Conservation (phyloP, 1,284 basidiomycete species). For the Papiliotrema fonsecae region DNA sequence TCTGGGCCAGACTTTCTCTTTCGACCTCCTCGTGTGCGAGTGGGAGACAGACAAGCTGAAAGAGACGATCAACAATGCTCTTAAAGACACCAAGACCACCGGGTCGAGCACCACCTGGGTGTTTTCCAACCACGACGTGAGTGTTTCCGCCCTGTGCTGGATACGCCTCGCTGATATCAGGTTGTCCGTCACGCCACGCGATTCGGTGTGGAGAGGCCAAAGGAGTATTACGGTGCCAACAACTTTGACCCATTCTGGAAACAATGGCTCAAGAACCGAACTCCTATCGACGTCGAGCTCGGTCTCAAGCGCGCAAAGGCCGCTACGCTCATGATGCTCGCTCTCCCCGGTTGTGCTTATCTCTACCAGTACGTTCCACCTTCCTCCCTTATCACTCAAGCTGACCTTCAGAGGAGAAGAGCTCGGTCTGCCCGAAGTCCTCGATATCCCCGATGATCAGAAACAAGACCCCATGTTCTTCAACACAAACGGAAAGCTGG, state of each 20-base stretch:
- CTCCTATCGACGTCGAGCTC: slow-evolving; percentile 1
- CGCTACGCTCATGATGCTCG: slow-evolving; percentile 10
- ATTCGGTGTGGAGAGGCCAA: slow-evolving; percentile 5
- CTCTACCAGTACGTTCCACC: slow-evolving; percentile 11
- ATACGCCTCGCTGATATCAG: slow-evolving; percentile 5
- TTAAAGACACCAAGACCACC: slow-evolving; percentile 11
- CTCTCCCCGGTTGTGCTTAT: slow-evolving; percentile 11
- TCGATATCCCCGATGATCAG: slow-evolving; percentile 25
- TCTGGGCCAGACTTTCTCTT: slow-evolving; percentile 30
- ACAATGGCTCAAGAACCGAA: not conserved
- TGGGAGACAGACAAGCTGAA: slow-evolving; percentile 1
- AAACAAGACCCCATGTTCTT: slow-evolving; percentile 41
- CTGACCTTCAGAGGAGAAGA: slow-evolving; percentile 30
- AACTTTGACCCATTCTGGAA: slow-evolving; percentile 2
- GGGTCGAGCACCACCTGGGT: slow-evolving; percentile 17
- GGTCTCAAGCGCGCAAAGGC: slow-evolving; percentile 14
- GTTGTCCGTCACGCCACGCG: slow-evolving; percentile 9
- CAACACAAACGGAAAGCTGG: slow-evolving; percentile 28
- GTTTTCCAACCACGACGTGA: slow-evolving; percentile 13
- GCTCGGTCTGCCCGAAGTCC: slow-evolving; percentile 37
- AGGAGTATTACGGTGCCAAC: not conserved
- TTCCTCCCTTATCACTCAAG: not conserved
- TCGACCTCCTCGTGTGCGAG: slow-evolving; percentile 22
- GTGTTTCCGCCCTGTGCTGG: not conserved
- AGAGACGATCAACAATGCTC: slow-evolving; percentile 11